These are phyloP conservation scores for Nicotiana paniculata DNA, from an alignment of 257 asterid genomes.

Conservation along the genomic window DNA sequence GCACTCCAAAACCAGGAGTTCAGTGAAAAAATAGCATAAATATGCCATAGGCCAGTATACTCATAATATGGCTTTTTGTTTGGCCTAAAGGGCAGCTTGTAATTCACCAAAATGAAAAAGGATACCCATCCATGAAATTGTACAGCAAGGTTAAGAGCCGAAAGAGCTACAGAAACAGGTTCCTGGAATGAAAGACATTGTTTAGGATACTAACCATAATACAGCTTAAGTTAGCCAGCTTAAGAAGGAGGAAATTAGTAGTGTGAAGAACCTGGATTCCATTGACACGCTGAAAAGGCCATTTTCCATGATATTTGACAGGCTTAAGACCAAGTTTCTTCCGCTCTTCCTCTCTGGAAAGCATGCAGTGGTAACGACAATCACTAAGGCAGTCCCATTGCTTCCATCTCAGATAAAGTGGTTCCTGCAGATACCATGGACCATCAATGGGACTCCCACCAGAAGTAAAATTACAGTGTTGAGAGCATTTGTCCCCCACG, in stretches of 20 bases:
- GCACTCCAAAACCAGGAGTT: conserved; percentile 87
- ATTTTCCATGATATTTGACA: conserved; percentile 74
- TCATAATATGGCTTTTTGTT: conserved; percentile 66
- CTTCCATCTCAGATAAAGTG: conserved; percentile 77
- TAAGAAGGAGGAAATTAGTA: conserved; percentile 1
- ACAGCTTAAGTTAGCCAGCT: neutral
- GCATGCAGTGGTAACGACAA: conserved; percentile 76
- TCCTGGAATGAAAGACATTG: conserved; percentile 38
- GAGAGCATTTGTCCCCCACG: conserved; percentile 67
- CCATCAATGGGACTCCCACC: conserved; percentile 51
- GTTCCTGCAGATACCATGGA: conserved; percentile 92
- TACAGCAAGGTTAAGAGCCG: conserved; percentile 78
- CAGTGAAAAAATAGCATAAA: conserved; percentile 68
- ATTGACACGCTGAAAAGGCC: conserved; percentile 71
- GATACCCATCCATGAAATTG: conserved; percentile 96
- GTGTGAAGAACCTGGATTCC: conserved; percentile 64
- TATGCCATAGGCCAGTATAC: conserved; percentile 79
- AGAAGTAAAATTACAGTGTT: conserved; percentile 71
- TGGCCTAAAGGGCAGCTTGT: conserved; percentile 61
- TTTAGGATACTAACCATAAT: conserved; percentile 6
- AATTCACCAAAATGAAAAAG: conserved; percentile 70
- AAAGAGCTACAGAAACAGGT: conserved; percentile 87
- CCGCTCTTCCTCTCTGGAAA: conserved; percentile 69
- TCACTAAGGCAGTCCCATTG: conserved; percentile 84
- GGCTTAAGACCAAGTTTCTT: conserved; percentile 60